Conservation (phyloP, 345 rosid genomes). For the Euphorbia tirucalli region DNA sequence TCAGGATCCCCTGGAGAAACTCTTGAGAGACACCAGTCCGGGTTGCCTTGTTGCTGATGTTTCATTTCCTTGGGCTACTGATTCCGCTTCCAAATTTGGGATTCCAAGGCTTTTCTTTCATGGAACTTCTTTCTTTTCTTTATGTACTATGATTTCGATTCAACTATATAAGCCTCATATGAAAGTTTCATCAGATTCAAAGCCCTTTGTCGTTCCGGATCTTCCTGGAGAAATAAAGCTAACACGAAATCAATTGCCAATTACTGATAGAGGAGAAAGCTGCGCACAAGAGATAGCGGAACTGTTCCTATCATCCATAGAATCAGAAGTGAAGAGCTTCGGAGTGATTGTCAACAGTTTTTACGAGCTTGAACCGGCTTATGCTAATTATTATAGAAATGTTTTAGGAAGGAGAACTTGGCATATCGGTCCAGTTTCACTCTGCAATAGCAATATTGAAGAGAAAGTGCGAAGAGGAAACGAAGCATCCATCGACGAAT, state of each 20-base stretch:
- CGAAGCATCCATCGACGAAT: constrained; percentile 19
- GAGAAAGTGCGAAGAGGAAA: constrained; percentile 23
- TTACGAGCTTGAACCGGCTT: constrained; percentile 63
- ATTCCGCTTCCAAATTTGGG: neutral
- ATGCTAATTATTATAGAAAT: constrained; percentile 40
- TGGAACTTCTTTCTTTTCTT: neutral
- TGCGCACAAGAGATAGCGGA: neutral
- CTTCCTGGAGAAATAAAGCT: constrained; percentile 34
- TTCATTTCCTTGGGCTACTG: neutral
- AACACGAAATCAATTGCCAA: constrained; percentile 16
- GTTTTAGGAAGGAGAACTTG: constrained; percentile 40
- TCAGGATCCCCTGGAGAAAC: neutral
- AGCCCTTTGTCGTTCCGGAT: constrained; percentile 29
- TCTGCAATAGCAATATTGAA: constrained; percentile 14
- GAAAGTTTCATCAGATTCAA: constrained; percentile 27
- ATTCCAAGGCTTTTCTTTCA: neutral
- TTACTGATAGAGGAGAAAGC: neutral
- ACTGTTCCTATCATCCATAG: neutral
- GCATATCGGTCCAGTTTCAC: constrained; percentile 34
- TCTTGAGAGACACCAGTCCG: neutral
- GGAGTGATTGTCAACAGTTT: constrained; percentile 70
- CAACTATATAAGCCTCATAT: constrained; percentile 21
- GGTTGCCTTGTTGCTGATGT: constrained; percentile 1
- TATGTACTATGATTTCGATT: neutral
- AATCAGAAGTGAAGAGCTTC: constrained; percentile 45